Conservation (phyloP, 768 basidiomycete species). For the Collybia mongolica region DNA sequence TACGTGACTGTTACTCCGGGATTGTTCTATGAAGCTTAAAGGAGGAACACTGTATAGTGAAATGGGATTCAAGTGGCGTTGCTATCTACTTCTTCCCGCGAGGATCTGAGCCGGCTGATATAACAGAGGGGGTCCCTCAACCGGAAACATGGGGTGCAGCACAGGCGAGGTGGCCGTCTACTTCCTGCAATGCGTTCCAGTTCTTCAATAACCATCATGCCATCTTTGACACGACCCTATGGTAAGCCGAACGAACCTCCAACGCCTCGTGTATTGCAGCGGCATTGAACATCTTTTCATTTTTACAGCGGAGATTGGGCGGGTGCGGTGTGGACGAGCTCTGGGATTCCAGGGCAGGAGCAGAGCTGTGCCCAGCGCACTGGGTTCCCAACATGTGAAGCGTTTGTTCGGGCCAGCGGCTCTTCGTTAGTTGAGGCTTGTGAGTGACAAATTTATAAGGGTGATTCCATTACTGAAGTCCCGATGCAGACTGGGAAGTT, state of each 20-base stretch:
- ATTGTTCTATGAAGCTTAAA: slow-evolving; percentile 5
- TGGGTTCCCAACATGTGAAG: slow-evolving; percentile 77
- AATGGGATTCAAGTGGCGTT: slow-evolving; percentile 77
- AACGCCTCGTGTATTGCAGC: slow-evolving; percentile 1
- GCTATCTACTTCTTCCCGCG: slow-evolving; percentile 82
- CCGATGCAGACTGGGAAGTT: slow-evolving; percentile 74
- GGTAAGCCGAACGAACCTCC: slow-evolving; percentile 48
- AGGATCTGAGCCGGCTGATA: slow-evolving; percentile 71
- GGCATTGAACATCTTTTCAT: slow-evolving; percentile 1
- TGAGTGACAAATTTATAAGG: slow-evolving; percentile 37
- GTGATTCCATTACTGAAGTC: slow-evolving; percentile 4
- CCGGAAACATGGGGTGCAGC: slow-evolving; percentile 79
- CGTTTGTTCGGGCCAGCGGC: slow-evolving; percentile 74
- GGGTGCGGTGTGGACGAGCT: slow-evolving; percentile 65
- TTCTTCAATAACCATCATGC: slow-evolving; percentile 77
- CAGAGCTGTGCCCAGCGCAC: slow-evolving; percentile 85
- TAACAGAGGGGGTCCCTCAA: slow-evolving; percentile 67
- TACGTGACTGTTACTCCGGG: slow-evolving; percentile 37
- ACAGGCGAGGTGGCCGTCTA: slow-evolving; percentile 77
- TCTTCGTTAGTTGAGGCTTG: slow-evolving; percentile 73
- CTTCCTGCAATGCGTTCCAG: slow-evolving; percentile 69
- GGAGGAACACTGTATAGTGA: slow-evolving; percentile 39
- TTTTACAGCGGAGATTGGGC: slow-evolving; percentile 88
- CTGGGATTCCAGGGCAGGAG: slow-evolving; percentile 81
- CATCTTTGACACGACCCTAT: slow-evolving; percentile 87